phyloP scores from a whole-genome alignment of 352 stramenopile species.

The Blastocystis sp. region DNA sequence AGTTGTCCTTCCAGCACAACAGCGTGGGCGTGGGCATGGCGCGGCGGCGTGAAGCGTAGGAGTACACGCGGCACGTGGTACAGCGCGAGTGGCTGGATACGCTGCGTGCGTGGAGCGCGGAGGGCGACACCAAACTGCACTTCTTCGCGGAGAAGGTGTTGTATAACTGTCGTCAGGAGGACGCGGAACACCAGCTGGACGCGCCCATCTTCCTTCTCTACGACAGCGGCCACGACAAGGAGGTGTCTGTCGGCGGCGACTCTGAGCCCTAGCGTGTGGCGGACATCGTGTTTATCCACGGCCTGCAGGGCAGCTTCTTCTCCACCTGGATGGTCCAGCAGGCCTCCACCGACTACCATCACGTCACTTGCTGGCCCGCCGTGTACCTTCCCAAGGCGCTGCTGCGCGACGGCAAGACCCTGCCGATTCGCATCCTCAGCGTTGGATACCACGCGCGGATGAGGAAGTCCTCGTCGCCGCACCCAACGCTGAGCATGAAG shows the following conservation, averaged over 20 bases:
- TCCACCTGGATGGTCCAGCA: constrained; percentile 80
- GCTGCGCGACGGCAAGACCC: constrained; percentile 72
- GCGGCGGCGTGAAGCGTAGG: background rate
- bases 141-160: constrained; percentile 62
- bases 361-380: constrained; percentile 75
- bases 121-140: constrained; percentile 39
- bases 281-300: constrained; percentile 81
- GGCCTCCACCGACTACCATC: constrained; percentile 42
- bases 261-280: constrained; percentile 68
- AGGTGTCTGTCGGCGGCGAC: background rate
- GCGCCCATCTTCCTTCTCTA: constrained; percentile 60
- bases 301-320: constrained; percentile 78
- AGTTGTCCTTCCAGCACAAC: constrained; percentile 11
- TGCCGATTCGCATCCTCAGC: constrained; percentile 77
- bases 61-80: background rate
- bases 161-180: background rate
- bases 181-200: constrained; percentile 18
- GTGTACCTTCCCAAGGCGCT: constrained; percentile 78
- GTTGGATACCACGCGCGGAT: constrained; percentile 81
- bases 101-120: constrained; percentile 16
- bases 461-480: constrained; percentile 77
- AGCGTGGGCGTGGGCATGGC: background rate
- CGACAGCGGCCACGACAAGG: constrained; percentile 12
- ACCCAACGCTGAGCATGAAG: constrained; percentile 78
- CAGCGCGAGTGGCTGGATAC: background rate